A percentile compares a stretch with the other conserved stretches of the same genome.
Conservation (phyloP, 2,329 filamentous ascomycete species). For the Gnomoniopsis smithogilvyi region DNA sequence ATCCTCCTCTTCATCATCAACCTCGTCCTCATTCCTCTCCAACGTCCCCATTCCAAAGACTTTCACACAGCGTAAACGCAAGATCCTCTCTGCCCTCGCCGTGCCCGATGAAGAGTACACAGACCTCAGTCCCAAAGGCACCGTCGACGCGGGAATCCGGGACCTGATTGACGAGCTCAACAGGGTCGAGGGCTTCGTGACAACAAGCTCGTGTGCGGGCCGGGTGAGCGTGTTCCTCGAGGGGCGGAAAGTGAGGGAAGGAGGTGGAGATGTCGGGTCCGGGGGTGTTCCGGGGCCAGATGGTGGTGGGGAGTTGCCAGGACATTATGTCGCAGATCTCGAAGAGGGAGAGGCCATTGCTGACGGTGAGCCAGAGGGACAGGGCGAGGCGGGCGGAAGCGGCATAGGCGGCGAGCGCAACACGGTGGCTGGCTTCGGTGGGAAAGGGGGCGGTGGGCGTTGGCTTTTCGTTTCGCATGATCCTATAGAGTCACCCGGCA, state of each 20-base stretch:
- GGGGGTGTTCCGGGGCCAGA: constrained; percentile 15
- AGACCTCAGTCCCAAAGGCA: constrained; percentile 86
- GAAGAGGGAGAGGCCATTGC: not conserved
- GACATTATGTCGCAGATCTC: constrained; percentile 8
- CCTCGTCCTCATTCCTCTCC: not conserved
- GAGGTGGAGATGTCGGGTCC: constrained; percentile 13
- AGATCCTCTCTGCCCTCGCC: constrained; percentile 68
- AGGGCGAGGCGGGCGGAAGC: constrained; percentile 42
- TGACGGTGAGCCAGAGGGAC: constrained; percentile 7
- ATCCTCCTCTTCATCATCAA: not conserved
- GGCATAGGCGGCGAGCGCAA: constrained; percentile 21
- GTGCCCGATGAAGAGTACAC: constrained; percentile 69
- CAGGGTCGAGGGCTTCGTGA: constrained; percentile 69
- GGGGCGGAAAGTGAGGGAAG: constrained; percentile 50
- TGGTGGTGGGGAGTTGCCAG: constrained; percentile 20
- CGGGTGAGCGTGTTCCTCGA: constrained; percentile 86
- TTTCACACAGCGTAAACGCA: constrained; percentile 64
- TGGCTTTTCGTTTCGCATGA: constrained; percentile 92
- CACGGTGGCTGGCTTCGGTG: constrained; percentile 62
- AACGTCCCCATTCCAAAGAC: constrained; percentile 20
- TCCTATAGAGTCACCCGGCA: constrained; percentile 43
- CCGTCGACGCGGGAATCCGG: constrained; percentile 75
- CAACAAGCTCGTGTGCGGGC: constrained; percentile 90
- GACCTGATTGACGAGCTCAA: constrained; percentile 80
- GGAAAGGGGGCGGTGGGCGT: constrained; percentile 77